A percentile compares a stretch with the other conserved stretches of the same genome.
phyloP scores from a whole-genome alignment of 106 monocot species.

The Allium cepa region DNA sequence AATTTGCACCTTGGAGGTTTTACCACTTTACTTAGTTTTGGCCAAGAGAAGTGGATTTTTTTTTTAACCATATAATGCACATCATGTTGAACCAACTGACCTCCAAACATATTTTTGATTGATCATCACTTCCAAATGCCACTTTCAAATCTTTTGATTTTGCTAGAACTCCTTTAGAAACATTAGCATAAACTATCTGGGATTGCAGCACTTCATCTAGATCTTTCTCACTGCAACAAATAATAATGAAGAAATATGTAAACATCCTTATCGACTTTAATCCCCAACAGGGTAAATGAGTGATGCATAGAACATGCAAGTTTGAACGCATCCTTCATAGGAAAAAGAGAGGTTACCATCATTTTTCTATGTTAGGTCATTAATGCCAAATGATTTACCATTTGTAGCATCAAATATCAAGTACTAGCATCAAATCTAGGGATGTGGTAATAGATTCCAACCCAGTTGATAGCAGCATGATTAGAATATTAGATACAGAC shows the following conservation, averaged over 20 bases:
- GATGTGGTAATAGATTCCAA: too few relatives aligned
- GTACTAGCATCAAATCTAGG: too few relatives aligned
- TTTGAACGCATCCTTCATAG: not conserved
- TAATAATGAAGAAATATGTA: not conserved
- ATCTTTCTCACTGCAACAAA: slow-evolving; percentile 66
- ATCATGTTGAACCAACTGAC: slow-evolving; percentile 13
- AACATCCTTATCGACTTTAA: not conserved
- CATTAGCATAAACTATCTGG: slow-evolving; percentile 77
- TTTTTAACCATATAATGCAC: too few relatives aligned
- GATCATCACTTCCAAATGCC: slow-evolving; percentile 77
- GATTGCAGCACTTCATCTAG: slow-evolving; percentile 89
- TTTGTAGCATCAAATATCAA: too few relatives aligned
- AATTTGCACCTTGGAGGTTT: too few relatives aligned
- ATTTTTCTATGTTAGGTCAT: not conserved
- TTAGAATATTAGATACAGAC: too few relatives aligned
- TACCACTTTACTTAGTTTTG: too few relatives aligned
- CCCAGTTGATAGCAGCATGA: too few relatives aligned
- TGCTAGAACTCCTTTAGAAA: slow-evolving; percentile 84
- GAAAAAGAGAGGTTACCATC: not conserved
- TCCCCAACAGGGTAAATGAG: too few relatives aligned
- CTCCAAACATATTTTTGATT: slow-evolving; percentile 79
- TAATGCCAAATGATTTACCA: too few relatives aligned
- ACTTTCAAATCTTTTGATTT: slow-evolving; percentile 70
- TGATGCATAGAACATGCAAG: too few relatives aligned
- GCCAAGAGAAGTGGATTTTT: too few relatives aligned